A percentile compares a stretch with the other conserved stretches of the same genome.
Conservation (phyloP, 345 rosid species). For the Arabis alpina region DNA sequence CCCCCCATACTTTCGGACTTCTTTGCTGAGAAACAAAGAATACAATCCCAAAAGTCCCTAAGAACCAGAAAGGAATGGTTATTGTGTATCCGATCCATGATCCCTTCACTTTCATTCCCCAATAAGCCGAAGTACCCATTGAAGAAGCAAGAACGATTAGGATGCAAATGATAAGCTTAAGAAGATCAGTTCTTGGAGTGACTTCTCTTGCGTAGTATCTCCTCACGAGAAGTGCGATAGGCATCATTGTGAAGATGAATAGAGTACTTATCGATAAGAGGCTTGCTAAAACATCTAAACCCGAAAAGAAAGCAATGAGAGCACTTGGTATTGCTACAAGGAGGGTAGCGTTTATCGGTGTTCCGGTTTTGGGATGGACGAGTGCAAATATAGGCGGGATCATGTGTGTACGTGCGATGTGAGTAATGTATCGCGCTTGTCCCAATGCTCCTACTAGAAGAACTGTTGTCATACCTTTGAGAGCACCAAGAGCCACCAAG, state of each 20-base stretch:
- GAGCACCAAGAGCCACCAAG: slow-evolving; percentile 66
- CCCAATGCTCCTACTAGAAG: slow-evolving; percentile 56
- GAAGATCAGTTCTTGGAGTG: slow-evolving; percentile 45
- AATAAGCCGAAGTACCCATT: slow-evolving; percentile 45
- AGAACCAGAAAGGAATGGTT: slow-evolving; percentile 56
- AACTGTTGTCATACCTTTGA: slow-evolving; percentile 72
- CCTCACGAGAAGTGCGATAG: slow-evolving; percentile 60
- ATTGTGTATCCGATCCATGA: slow-evolving; percentile 59
- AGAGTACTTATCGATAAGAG: slow-evolving; percentile 64
- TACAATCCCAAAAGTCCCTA: slow-evolving; percentile 50
- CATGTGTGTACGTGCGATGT: slow-evolving; percentile 71
- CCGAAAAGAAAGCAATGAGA: slow-evolving; percentile 57
- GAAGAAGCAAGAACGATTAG: slow-evolving; percentile 51
- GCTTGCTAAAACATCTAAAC: slow-evolving; percentile 56
- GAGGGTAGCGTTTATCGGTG: slow-evolving; percentile 61
- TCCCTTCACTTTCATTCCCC: slow-evolving; percentile 46
- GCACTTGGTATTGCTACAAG: slow-evolving; percentile 56
- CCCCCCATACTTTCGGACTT: slow-evolving; percentile 66
- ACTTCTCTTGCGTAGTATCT: slow-evolving; percentile 56
- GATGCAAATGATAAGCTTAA: slow-evolving; percentile 48
- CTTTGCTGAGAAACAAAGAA: slow-evolving; percentile 52
- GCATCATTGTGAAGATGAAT: slow-evolving; percentile 61
- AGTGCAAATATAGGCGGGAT: slow-evolving; percentile 61
- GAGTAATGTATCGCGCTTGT: slow-evolving; percentile 72
- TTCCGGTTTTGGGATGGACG: slow-evolving; percentile 55